phyloP scores from a whole-genome alignment of 23 red algal species.

The Pyropia yezoensis region DNA sequence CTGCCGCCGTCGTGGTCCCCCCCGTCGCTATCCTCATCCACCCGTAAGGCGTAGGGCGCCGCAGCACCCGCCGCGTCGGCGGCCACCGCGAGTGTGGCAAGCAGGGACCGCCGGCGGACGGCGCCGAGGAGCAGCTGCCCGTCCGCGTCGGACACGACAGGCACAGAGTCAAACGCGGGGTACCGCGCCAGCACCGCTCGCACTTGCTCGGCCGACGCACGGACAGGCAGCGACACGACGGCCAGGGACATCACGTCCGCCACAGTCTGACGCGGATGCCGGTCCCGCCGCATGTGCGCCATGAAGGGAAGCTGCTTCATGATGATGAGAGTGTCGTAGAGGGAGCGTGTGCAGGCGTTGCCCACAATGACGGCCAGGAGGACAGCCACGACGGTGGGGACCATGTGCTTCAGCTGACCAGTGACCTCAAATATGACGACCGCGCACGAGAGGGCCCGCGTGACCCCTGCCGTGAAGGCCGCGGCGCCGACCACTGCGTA shows the following conservation, averaged over 20 bases:
- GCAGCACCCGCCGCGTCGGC: too few species aligned
- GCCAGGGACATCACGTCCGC: conserved; percentile 73
- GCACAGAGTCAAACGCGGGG: conserved; percentile 66
- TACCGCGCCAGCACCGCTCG: conserved; percentile 43
- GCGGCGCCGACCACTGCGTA: conserved; percentile 97
- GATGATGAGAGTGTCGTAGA: conserved; percentile 96
- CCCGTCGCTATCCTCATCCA: too few species aligned
- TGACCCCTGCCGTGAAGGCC: conserved; percentile 94
- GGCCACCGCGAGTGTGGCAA: neutral
- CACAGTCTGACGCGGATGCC: conserved; percentile 54
- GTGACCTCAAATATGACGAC: conserved; percentile 99
- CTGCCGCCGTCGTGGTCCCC: too few species aligned
- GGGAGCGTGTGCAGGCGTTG: conserved; percentile 77
- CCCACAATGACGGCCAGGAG: conserved; percentile 82
- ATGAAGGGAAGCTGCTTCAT: conserved; percentile 98
- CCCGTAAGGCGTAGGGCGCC: too few species aligned
- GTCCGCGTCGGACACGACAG: conserved; percentile 39
- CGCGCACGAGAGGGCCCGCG: conserved; percentile 82
- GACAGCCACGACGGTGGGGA: conserved; percentile 81
- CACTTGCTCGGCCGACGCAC: conserved; percentile 24
- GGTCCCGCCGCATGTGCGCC: conserved; percentile 88
- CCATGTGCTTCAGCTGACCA: conserved; percentile 87
- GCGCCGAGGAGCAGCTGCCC: conserved; percentile 52
- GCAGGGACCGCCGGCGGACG: conserved; percentile 28
- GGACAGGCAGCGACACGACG: conserved; percentile 48